Conservation (phyloP, 495 filamentous ascomycete species). For the Daldinia caldariorum region DNA sequence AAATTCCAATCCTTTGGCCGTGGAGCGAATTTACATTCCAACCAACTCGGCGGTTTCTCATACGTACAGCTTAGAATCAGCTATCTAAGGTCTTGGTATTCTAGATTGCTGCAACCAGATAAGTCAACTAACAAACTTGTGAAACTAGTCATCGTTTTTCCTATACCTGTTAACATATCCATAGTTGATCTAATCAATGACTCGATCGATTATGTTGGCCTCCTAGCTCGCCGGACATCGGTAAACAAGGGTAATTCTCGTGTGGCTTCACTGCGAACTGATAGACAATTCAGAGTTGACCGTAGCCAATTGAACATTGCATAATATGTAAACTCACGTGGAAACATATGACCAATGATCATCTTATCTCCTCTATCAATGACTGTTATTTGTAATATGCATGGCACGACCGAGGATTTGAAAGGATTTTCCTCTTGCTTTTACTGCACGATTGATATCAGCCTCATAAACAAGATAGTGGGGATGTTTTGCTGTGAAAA, state of each 20-base stretch:
- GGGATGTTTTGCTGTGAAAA: not conserved
- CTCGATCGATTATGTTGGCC: not conserved
- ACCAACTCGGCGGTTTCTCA: not conserved
- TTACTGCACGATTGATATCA: not conserved
- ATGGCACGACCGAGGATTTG: not conserved
- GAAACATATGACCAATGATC: not conserved
- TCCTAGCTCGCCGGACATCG: not conserved
- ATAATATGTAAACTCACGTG: no score
- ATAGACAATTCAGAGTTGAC: not conserved
- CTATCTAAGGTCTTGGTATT: not conserved
- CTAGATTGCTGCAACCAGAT: not conserved
- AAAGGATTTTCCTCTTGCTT: not conserved
- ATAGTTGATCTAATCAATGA: not conserved
- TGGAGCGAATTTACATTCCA: not conserved
- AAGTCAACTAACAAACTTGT: not conserved
- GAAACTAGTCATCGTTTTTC: not conserved
- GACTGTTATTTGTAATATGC: not conserved
- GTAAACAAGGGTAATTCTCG: constrained; percentile 4
- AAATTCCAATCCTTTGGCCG: not conserved
- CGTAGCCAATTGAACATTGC: not conserved
- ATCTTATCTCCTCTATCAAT: not conserved
- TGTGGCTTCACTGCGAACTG: not conserved
- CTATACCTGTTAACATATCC: no score
- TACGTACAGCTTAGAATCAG: not conserved
- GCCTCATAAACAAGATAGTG: not conserved